Base-by-base conservation (phyloP, 2,329 filamentous ascomycete species). In the Fusarium sp. region DNA sequence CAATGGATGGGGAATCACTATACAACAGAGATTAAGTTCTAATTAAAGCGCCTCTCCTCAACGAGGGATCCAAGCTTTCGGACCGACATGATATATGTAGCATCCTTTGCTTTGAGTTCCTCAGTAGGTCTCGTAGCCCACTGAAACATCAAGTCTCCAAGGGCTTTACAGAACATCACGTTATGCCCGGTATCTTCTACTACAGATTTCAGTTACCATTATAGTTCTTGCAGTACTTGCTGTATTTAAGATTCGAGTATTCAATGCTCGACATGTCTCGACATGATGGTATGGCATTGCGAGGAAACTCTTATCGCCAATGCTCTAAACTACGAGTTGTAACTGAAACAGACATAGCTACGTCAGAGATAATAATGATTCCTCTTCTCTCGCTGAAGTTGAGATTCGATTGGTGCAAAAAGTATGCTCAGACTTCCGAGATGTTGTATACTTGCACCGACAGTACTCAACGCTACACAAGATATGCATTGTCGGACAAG, bases 41-140 rank as follows among this genome's bases (percentile, higher is more conserved):
- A 12, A 12, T 28, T 11, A 10, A 26, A 36, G 14, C 14, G 18
- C 5, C 7, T 22, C 22, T 35, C 22, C 2, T 20, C 12, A 10
- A 18, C 4, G 8, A 24, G 8, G 3, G 4, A 20, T 35, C 12
- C 11, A 8, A 3, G 30, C 3, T 20, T 26, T 35, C 2, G 2
- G 12, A 8, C 0, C 8, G 20, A 9, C 13, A 26, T 26, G 15
- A 20, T 26, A 8, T 26, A 12, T 26, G n/a, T 36, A 11, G n/a
- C 30, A 8, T 24, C 13, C 13, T 53, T 53, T 6, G 5, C 9
- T 20, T 26, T 15, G n/a, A 36, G 8, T 26, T 24, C 3, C 30
- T 26, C 12, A 11, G 17, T 36, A 12, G 5, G 13, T 12, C 17
- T 20, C 17, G 2, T 12, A 35, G 30, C 24, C 17, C 12, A 26